Evolutionary conservation across 208 protist species (phyloP).

Genomic region (Acanthamoeba lugdunensis): DNA sequence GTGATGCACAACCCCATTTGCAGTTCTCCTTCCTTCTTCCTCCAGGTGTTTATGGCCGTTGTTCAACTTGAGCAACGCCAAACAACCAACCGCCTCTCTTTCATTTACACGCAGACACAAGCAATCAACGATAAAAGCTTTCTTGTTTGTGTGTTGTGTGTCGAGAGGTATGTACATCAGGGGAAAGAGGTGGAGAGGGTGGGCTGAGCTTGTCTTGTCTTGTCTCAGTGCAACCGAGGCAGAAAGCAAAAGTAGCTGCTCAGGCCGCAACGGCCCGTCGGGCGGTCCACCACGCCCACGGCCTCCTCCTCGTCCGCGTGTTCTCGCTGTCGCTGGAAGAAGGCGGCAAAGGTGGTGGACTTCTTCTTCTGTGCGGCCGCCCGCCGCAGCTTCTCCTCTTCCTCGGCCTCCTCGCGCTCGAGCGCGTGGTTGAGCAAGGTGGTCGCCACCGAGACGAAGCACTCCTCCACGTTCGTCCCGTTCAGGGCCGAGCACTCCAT

Average conservation of each 20-base stretch:
- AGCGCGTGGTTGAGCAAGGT: conserved; percentile 12
- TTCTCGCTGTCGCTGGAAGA: neutral
- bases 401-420: neutral
- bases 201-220: neutral
- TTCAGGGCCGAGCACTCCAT: conserved; percentile 42
- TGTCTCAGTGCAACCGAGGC: neutral
- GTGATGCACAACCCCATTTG: neutral
- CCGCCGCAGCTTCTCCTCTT: neutral
- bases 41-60: neutral
- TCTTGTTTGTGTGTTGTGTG: too few relatives aligned
- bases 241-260: neutral
- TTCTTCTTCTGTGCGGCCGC: neutral
- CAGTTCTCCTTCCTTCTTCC: neutral
- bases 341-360: neutral
- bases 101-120: too few relatives aligned
- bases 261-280: neutral
- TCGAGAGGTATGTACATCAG: too few relatives aligned
- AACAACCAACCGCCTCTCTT: too few relatives aligned
- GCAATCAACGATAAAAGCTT: too few relatives aligned
- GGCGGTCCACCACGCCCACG: neutral
- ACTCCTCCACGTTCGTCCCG: conserved; percentile 29
- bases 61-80: too few relatives aligned
- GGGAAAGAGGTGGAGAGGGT: too few relatives aligned
- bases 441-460: conserved; percentile 5
- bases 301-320: neutral